A percentile compares a stretch with the other conserved stretches of the same genome.
Conservation (phyloP, 805 yeast species). For the Saccharomycopsis selenospora region DNA sequence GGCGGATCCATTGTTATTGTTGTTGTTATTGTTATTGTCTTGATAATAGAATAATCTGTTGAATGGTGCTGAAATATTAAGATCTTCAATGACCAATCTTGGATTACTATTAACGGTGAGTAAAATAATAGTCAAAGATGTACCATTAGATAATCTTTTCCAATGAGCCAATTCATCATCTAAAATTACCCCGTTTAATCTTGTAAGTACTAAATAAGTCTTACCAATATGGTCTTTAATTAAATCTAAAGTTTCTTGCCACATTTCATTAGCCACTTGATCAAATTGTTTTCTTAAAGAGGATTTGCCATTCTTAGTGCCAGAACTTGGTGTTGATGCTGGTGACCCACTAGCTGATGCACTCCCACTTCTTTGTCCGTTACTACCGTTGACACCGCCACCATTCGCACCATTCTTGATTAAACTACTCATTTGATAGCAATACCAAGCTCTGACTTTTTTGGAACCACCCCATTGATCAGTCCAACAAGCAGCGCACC, state of each 20-base stretch:
- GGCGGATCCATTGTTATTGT: conserved; percentile 20
- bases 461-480: conserved; percentile 71
- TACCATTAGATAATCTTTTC: conserved; percentile 59
- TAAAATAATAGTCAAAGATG: conserved; percentile 48
- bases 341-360: no score
- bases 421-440: conserved; percentile 26
- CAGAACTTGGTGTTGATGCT: conserved; percentile 10
- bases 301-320: conserved; percentile 5
- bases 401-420: conserved; percentile 22
- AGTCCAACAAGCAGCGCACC: conserved; percentile 87
- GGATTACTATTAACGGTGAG: conserved; percentile 59
- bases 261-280: conserved; percentile 56
- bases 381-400: conserved; percentile 6
- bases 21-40: background rate
- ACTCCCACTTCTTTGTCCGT: background rate
- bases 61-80: conserved; percentile 30
- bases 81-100: conserved; percentile 33
- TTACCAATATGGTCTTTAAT: conserved; percentile 41
- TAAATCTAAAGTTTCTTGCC: conserved; percentile 49
- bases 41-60: conserved; percentile 26
- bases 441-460: conserved; percentile 59
- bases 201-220: conserved; percentile 57
- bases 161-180: conserved; percentile 78
- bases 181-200: conserved; percentile 66
- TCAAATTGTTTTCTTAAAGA: conserved; percentile 33